These are phyloP conservation scores for Actinomortierella ambigua DNA, from an alignment of 371 early-diverging fungal species.

Conservation along the genomic window DNA sequence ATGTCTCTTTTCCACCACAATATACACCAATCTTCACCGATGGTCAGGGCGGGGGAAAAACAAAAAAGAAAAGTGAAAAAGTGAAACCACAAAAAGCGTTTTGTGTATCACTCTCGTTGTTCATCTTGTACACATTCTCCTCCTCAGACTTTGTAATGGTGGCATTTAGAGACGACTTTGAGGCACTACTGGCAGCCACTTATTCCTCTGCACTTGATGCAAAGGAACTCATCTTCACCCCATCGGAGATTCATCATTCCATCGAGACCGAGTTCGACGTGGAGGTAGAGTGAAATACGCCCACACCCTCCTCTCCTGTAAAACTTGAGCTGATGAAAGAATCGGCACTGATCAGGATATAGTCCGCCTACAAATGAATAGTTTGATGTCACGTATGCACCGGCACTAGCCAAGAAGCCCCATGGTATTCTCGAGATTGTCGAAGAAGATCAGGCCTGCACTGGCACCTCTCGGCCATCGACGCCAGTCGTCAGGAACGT, in stretches of 20 bases:
- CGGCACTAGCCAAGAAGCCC: slow-evolving; percentile 55
- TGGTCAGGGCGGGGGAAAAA: no score
- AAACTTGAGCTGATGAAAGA: not conserved
- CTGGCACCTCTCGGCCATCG: slow-evolving; percentile 8
- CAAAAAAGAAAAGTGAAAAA: not conserved
- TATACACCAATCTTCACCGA: no score
- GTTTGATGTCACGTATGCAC: slow-evolving; percentile 58
- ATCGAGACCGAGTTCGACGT: slow-evolving; percentile 30
- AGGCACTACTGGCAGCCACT: slow-evolving; percentile 6
- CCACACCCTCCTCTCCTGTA: not conserved
- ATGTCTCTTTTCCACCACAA: no score
- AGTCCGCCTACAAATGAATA: slow-evolving; percentile 1
- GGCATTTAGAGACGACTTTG: slow-evolving; percentile 8
- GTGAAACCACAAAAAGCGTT: not conserved
- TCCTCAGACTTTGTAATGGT: not conserved
- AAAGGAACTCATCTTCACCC: slow-evolving; percentile 24
- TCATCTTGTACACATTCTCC: not conserved
- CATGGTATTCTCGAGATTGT: slow-evolving; percentile 28
- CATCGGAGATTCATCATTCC: slow-evolving; percentile 17
- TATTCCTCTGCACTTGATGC: slow-evolving; percentile 20
- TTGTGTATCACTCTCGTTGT: not conserved
- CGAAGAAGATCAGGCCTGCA: slow-evolving; percentile 14
- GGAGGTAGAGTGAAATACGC: slow-evolving; percentile 8
- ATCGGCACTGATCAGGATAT: not conserved
- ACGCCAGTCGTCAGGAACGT: slow-evolving; percentile 20